Percentiles rank a stretch among this genome's conserved stretches.
Conservation (phyloP, 192 early-diverging fungal species). For the Entomortierella beljakovae region DNA sequence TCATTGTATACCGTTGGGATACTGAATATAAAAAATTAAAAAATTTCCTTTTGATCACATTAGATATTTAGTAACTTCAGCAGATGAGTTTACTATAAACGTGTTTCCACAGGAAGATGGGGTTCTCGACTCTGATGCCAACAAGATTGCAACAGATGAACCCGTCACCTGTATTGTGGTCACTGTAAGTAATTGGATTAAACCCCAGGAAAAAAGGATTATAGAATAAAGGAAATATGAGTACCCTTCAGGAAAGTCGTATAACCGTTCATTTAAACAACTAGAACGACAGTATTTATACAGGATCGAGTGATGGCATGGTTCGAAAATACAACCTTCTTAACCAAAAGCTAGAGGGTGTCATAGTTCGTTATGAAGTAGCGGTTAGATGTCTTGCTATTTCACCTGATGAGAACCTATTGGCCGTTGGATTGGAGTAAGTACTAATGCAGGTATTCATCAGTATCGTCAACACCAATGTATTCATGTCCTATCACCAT, state of each 20-base stretch:
- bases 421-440: slow-evolving; percentile 49
- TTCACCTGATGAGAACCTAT: slow-evolving; percentile 9
- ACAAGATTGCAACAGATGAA: slow-evolving; percentile 18
- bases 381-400: slow-evolving; percentile 33
- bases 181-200: slow-evolving; percentile 18
- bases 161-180: slow-evolving; percentile 17
- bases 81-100: slow-evolving; percentile 24
- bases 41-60: not conserved
- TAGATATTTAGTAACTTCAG: slow-evolving; percentile 12
- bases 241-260: too few species aligned
- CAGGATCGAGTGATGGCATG: slow-evolving; percentile 21
- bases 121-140: not conserved
- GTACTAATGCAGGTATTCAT: not conserved
- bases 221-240: not conserved
- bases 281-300: slow-evolving; percentile 16
- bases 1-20: not conserved
- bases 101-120: slow-evolving; percentile 28
- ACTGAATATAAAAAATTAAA: not conserved
- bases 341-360: slow-evolving; percentile 4
- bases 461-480: not conserved
- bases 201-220: not conserved
- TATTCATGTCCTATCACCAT: not conserved
- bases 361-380: slow-evolving; percentile 21
- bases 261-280: too few species aligned
- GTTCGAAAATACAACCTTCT: slow-evolving; percentile 25